phyloP scores from a whole-genome alignment of 495 filamentous ascomycete species.

The Penicillium cinerascens region DNA sequence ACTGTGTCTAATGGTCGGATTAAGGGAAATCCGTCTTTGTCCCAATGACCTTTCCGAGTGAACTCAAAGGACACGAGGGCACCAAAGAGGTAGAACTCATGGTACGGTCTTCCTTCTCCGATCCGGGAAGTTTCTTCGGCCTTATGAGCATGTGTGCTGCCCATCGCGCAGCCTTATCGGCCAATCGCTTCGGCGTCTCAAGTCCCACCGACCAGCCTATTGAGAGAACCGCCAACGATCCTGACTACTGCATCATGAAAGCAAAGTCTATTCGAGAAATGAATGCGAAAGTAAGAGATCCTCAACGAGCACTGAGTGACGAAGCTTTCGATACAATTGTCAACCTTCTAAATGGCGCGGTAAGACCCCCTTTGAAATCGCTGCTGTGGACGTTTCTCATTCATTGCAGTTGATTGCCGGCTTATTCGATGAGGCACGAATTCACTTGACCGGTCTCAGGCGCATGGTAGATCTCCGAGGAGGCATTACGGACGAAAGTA shows the following conservation, averaged over 20 bases:
- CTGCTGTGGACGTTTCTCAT: constrained; percentile 5
- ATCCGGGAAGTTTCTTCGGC: constrained; percentile 35
- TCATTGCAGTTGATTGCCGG: constrained; percentile 28
- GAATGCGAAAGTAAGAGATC: constrained; percentile 30
- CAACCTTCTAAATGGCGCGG: constrained; percentile 32
- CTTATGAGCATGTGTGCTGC: constrained; percentile 38
- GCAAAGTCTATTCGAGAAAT: constrained; percentile 32
- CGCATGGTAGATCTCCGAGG: constrained; percentile 37
- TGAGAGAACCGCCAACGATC: constrained; percentile 17
- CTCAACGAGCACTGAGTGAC: constrained; percentile 23
- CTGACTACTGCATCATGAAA: constrained; percentile 38
- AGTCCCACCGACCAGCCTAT: background rate
- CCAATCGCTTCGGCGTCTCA: constrained; percentile 13
- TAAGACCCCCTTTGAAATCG: constrained; percentile 9
- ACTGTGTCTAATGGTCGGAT: constrained; percentile 5
- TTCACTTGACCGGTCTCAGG: constrained; percentile 32
- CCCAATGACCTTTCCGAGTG: constrained; percentile 37
- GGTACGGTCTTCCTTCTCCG: constrained; percentile 31
- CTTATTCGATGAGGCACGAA: constrained; percentile 31
- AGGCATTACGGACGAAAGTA: constrained; percentile 28
- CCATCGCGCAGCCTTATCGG: constrained; percentile 28
- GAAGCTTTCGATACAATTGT: constrained; percentile 38
- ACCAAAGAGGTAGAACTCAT: constrained; percentile 25
- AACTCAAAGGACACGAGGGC: constrained; percentile 12
- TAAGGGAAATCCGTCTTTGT: constrained; percentile 34